Evolutionary conservation across 768 basidiomycete genomes (phyloP), one percentile per base, ranked within the genome.

Genomic region (Kwoniella newhampshirensis): DNA sequence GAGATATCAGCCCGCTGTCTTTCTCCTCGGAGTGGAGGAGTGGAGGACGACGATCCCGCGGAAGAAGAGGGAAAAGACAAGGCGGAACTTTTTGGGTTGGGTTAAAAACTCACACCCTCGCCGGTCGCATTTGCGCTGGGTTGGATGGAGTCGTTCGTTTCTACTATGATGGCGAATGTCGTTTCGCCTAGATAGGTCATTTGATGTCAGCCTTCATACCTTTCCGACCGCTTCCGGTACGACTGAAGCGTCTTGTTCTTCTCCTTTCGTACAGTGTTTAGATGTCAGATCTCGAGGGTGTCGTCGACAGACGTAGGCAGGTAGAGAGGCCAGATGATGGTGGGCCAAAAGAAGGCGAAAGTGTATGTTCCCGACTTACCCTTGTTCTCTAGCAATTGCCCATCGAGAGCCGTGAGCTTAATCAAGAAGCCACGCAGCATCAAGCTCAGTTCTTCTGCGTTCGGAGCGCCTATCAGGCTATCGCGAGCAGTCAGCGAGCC

Each of bases 81-180:
- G n/a, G n/a, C n/a, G n/a, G n/a, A n/a, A n/a, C n/a, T n/a, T n/a
- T n/a, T n/a, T n/a, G n/a, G n/a, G n/a, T n/a, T n/a, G n/a, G n/a
- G n/a, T n/a, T n/a, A n/a, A n/a, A n/a, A n/a, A 59, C 68, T 54
- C 55, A 70, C 70, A 25, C 61, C 67, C 26, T 66, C 68, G 17
- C 58, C 60, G 5, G 51, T 41, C 27, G 40, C 40, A 53, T 65
- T 75, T 12, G 50, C 48, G 2, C 32, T 51, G 27, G 64, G 74
- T 49, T 68, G 67, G 1, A 63, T 51, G 41, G 84, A 82, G 51
- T 89, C 87, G 64, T 82, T 82, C 50, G 91, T 81, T 68, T 93
- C 91, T 20, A 93, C 76, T n/a, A 91, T 74, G 53, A 94, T 83
- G 1, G 86, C 85, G 66, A 93, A 94, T 0, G 89, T 87, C 18